phyloP scores from a whole-genome alignment of 2,329 filamentous ascomycete species.

The Aspergillus costaricaensis region DNA sequence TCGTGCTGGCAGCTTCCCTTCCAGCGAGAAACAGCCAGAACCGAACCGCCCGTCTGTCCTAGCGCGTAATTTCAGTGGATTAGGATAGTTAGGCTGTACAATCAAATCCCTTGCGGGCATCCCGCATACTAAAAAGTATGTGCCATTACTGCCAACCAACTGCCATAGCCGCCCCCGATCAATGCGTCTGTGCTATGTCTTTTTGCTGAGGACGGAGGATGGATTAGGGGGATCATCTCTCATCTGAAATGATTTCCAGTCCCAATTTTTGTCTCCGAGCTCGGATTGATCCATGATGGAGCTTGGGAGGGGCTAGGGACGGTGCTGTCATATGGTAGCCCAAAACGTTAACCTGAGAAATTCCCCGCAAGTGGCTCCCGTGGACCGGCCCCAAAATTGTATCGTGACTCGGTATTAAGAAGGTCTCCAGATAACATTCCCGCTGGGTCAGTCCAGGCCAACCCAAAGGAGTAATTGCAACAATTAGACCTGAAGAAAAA shows the following conservation, averaged over 20 bases:
- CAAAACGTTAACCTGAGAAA: slow-evolving; percentile 1
- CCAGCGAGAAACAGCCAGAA: neutral
- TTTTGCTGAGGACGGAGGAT: neutral
- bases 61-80: neutral
- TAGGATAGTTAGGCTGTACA: neutral
- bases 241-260: neutral
- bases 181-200: neutral
- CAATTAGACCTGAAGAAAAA: neutral
- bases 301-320: neutral
- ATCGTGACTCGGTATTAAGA: slow-evolving; percentile 13
- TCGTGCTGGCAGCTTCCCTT: slow-evolving; percentile 25
- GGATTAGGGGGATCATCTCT: neutral
- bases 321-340: slow-evolving; percentile 7
- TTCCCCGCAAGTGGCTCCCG: slow-evolving; percentile 5
- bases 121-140: neutral
- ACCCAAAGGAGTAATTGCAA: neutral
- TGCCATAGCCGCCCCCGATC: no score
- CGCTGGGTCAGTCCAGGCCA: slow-evolving; percentile 2
- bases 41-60: neutral
- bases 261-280: neutral
- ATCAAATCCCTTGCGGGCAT: slow-evolving; percentile 3
- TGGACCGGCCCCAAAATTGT: neutral
- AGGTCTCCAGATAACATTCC: slow-evolving; percentile 13
- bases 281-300: neutral
- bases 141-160: neutral